Conservation (phyloP, 257 asterid genomes). For the Nicotiana paniculata region DNA sequence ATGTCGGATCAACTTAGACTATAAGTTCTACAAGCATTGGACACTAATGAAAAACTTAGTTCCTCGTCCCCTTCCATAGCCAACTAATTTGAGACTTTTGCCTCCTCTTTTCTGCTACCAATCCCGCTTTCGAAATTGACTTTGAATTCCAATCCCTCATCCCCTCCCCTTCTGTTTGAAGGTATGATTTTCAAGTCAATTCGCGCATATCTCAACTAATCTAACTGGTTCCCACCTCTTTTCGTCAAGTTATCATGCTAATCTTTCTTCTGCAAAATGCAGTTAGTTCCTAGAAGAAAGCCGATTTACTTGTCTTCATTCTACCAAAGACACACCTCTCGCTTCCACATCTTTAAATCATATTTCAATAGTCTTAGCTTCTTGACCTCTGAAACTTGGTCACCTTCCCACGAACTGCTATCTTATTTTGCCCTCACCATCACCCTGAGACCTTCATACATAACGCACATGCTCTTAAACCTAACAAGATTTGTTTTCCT, state of each 20-base stretch:
- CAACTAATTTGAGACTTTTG: neutral
- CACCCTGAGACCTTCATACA: neutral
- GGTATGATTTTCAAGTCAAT: neutral
- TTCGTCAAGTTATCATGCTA: neutral
- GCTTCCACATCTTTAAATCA: neutral
- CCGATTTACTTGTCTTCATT: neutral
- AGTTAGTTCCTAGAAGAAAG: neutral
- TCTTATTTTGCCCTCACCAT: neutral
- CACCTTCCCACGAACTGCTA: neutral
- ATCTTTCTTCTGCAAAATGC: neutral
- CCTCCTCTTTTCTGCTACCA: neutral
- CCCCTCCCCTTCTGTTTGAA: neutral
- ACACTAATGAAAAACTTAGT: neutral
- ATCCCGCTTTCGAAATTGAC: neutral
- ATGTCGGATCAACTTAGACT: too few species aligned
- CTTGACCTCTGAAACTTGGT: neutral
- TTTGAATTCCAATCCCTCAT: neutral
- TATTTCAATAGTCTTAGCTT: neutral
- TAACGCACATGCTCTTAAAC: neutral
- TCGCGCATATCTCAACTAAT: neutral
- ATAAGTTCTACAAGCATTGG: neutral
- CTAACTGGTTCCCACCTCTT: neutral
- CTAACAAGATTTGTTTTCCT: neutral
- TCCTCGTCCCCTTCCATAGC: neutral
- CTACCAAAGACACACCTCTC: neutral